Base-by-base conservation (phyloP, 805 yeast species). In the Spathaspora hagerdaliae region DNA sequence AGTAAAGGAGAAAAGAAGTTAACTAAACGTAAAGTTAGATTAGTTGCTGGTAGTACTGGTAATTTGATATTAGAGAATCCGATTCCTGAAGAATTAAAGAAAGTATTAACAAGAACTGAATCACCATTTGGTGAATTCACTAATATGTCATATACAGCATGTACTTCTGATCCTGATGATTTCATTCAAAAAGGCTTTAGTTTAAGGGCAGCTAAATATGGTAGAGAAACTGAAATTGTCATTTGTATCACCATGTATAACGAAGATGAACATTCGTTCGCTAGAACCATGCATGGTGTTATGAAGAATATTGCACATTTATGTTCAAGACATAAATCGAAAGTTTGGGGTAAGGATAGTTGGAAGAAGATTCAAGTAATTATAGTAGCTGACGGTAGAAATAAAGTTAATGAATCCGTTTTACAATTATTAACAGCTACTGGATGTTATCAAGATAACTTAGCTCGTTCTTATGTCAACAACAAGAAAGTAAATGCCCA, bases 221-320 rank as follows among this genome's bases (percentile, higher is more conserved):
- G 87, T 53, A 81, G 99, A 61, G 97, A 90, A 57, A 92, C 94
- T 27, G 98, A 95, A 67, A 71, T 94, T 34, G 90, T 87, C 38
- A 79, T 94, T 42, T 91, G 98, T 67, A 81, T 94, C 53, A 94
- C 99, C 31, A 92, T 94, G 98, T 94, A 92, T 70, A 94, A 94
- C 59, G 99, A 94, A 67, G 96, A 88, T 64, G 97, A 91, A 63
- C 74, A 75, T 44, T 79, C 95, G 2, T 81, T 94, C 62, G 88
- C 97, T 1, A 81, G 98, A 67, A 95, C 99, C 0, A 74, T 94
- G 78, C 96, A 95, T 63, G 87, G 96, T 0, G 92, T 94, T 12
- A 88, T 92, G 87, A 86, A 82, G 57, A 94, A 95, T 64, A 80
- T 94, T 47, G 87, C 96, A 2, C 94, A 90, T 58, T 72, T 94